Base-by-base conservation (phyloP, 2,329 filamentous ascomycete species). In the Helminthosporium solani region DNA sequence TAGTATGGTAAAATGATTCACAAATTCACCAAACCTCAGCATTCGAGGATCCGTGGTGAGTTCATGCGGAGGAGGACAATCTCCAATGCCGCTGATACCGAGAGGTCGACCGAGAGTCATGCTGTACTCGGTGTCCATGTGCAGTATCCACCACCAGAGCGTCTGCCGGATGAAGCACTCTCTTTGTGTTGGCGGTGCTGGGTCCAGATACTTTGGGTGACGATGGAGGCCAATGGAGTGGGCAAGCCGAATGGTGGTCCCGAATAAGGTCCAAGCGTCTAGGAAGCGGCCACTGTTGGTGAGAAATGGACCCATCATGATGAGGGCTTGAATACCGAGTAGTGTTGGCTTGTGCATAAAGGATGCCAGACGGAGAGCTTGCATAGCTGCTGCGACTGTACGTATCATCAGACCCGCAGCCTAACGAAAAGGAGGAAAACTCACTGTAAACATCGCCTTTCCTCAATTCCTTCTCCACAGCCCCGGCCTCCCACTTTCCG, bases 121-220 rank as follows among this genome's bases (percentile, higher is more conserved):
- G 0, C 74, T 76, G 49, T 77, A 78, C 38, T 77, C 71, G 45
- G 77, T 74, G 38, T 78, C 75, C 68, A 77, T 73, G 47, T 77
- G 73, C n/a, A 78, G 56, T 67, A 78, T 74, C 72, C 75, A 76
- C 75, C 75, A 78, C 75, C 75, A 78, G 1, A 77, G 60, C 14
- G 70, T 70, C 41, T 71, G 73, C 5, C 75, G 66, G 12, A 73
- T 63, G 12, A 67, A 67, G 38, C 67, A 70, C 52, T 77, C 74
- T 19, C 68, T 64, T 7, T 71, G 62, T 2, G 56, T 61, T 1
- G 71, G 67, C 4, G 72, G 70, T 3, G 70, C 54, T 15, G 74
- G 72, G 44, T 77, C 67, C 20, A 76, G 67, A 34, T 70, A 68
- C 47, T 71, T 75, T 1, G 75, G 75, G 49, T 78, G 72, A 5